Conservation (phyloP, 2,329 filamentous ascomycete species). For the Ampelomyces quisqualis region DNA sequence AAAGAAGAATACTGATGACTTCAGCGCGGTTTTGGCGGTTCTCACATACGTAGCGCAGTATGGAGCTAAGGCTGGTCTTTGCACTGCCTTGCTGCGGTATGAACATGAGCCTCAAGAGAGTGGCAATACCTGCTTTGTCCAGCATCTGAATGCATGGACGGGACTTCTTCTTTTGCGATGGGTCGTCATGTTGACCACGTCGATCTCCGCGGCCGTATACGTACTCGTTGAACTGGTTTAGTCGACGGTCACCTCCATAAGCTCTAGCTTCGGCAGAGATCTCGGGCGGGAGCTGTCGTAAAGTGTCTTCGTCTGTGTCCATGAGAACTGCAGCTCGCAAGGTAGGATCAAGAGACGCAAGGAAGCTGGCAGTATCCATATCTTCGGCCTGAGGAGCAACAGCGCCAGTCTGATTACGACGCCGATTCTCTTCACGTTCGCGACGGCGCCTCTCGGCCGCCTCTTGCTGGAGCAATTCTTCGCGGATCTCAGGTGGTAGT, state of each 20-base stretch:
- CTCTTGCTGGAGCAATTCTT: constrained; percentile 90
- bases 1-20: constrained; percentile 86
- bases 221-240: constrained; percentile 55
- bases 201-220: constrained; percentile 37
- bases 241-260: constrained; percentile 57
- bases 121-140: constrained; percentile 92
- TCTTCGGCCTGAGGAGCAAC: constrained; percentile 58
- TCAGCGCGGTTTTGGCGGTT: constrained; percentile 96
- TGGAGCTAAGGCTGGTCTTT: constrained; percentile 77
- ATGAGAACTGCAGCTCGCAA: constrained; percentile 84
- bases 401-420: constrained; percentile 59
- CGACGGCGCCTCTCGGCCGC: constrained; percentile 83
- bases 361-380: constrained; percentile 90
- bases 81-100: constrained; percentile 88
- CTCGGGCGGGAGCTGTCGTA: constrained; percentile 80
- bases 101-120: constrained; percentile 97
- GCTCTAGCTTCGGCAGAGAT: constrained; percentile 83
- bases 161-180: constrained; percentile 62
- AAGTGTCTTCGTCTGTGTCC: constrained; percentile 85
- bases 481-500: constrained; percentile 82
- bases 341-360: constrained; percentile 82
- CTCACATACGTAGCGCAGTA: constrained; percentile 88
- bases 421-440: constrained; percentile 77
- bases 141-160: constrained; percentile 93
- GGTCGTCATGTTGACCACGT: constrained; percentile 48